Percentiles rank a stretch among this genome's conserved stretches.
Conservation (phyloP, 768 basidiomycete species). For the Clavulina sp. region DNA sequence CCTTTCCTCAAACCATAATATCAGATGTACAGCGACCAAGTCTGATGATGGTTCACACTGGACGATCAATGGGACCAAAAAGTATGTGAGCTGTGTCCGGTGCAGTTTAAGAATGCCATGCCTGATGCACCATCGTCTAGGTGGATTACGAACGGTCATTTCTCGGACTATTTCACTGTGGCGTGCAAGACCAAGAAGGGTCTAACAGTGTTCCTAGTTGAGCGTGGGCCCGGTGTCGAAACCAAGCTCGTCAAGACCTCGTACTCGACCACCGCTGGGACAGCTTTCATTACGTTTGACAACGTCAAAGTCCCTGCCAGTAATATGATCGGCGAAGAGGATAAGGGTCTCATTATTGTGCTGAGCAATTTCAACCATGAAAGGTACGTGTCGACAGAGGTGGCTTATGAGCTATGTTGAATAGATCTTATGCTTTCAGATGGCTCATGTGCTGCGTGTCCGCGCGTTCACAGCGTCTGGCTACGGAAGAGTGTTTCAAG, state of each 20-base stretch:
- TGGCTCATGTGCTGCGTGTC: slow-evolving; percentile 45
- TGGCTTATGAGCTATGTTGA: too few species aligned
- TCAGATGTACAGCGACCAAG: too few species aligned
- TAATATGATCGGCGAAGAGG: slow-evolving; percentile 75
- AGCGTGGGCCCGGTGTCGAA: slow-evolving; percentile 49
- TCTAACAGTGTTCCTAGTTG: slow-evolving; percentile 61
- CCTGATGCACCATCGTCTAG: too few species aligned
- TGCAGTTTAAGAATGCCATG: too few species aligned
- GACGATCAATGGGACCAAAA: slow-evolving; percentile 87
- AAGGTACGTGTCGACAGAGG: slow-evolving; percentile 83
- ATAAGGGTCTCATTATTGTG: slow-evolving; percentile 65
- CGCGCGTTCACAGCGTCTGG: slow-evolving; percentile 54
- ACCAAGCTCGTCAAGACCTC: slow-evolving; percentile 86
- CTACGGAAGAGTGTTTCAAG: slow-evolving; percentile 86
- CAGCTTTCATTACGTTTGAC: slow-evolving; percentile 19
- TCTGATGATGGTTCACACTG: slow-evolving; percentile 68
- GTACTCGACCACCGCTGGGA: slow-evolving; percentile 84
- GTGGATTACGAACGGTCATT: slow-evolving; percentile 79
- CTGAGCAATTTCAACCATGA: slow-evolving; percentile 78
- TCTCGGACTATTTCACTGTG: slow-evolving; percentile 44
- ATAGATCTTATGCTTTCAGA: too few species aligned
- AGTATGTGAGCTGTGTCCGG: too few species aligned
- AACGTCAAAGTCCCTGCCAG: slow-evolving; percentile 58
- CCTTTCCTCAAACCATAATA: too few species aligned
- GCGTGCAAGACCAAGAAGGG: too few species aligned